Percentiles rank a stretch among this genome's conserved stretches.
phyloP scores from a whole-genome alignment of 169 alveolate species.

The Plasmodium malariae region DNA sequence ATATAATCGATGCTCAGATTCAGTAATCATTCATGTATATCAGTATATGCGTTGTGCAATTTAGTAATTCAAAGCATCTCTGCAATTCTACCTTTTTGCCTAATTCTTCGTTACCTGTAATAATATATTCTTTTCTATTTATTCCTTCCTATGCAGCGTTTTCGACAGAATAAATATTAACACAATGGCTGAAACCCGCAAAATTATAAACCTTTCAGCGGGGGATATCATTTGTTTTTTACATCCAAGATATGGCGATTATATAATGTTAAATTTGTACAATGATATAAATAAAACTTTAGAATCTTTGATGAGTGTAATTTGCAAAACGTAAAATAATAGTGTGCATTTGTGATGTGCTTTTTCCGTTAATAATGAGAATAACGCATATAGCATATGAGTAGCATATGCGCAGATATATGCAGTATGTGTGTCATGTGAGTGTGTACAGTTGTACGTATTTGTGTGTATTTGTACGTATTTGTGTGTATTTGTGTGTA shows the following conservation, averaged over 20 bases:
- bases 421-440: too few relatives aligned
- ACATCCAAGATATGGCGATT: slow-evolving; percentile 89
- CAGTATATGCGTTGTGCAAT: not conserved
- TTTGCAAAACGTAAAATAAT: slow-evolving; percentile 5
- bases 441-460: not conserved
- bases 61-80: slow-evolving; percentile 71
- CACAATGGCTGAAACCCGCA: slow-evolving; percentile 72
- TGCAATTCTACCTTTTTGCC: slow-evolving; percentile 55
- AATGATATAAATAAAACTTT: slow-evolving; percentile 85
- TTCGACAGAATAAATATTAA: slow-evolving; percentile 64
- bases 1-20: slow-evolving; percentile 87
- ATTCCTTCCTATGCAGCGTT: slow-evolving; percentile 18
- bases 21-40: slow-evolving; percentile 52
- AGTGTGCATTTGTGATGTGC: too few relatives aligned
- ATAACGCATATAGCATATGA: too few relatives aligned
- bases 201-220: slow-evolving; percentile 69
- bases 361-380: too few relatives aligned
- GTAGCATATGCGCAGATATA: too few relatives aligned
- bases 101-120: not conserved
- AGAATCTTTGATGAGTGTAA: slow-evolving; percentile 78
- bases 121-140: not conserved
- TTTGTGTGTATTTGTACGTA: not conserved
- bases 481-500: not conserved
- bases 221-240: slow-evolving; percentile 86
- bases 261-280: slow-evolving; percentile 83